Conservation (phyloP, 2,329 filamentous ascomycete genomes). For the Diaporthe nobilis region DNA sequence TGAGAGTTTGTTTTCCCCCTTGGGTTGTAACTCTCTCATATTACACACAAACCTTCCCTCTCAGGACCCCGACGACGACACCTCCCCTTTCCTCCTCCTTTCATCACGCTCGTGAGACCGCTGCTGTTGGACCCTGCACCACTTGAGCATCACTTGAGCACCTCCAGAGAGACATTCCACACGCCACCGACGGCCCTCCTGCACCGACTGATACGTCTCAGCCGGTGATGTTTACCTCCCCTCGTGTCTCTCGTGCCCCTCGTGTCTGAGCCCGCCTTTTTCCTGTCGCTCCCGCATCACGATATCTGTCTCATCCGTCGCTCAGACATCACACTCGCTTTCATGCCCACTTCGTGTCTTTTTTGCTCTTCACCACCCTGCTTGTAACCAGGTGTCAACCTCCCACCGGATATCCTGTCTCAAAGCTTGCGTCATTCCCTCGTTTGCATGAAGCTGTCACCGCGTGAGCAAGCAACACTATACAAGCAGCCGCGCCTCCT, state of each 20-base stretch:
- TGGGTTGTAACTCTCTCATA: conserved; percentile 16
- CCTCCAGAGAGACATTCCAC: conserved; percentile 18
- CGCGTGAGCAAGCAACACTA: conserved; percentile 31
- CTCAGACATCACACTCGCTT: conserved; percentile 30
- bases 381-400: conserved; percentile 24
- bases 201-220: conserved; percentile 22
- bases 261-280: conserved; percentile 29
- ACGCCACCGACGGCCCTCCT: conserved; percentile 10
- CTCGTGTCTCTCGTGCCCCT: conserved; percentile 24
- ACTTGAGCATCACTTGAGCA: conserved; percentile 26
- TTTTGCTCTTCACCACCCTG: conserved; percentile 20
- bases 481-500: conserved; percentile 6
- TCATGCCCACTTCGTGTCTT: neutral
- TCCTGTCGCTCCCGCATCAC: conserved; percentile 37
- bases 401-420: conserved; percentile 24
- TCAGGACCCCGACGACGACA: neutral
- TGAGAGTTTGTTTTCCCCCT: conserved; percentile 22
- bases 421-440: conserved; percentile 34
- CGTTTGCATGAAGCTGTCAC: conserved; percentile 26
- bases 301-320: conserved; percentile 36
- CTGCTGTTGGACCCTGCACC: conserved; percentile 31
- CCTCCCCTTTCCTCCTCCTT: conserved; percentile 15
- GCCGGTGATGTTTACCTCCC: conserved; percentile 35
- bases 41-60: conserved; percentile 12
- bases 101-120: conserved; percentile 38